A percentile compares a stretch with the other conserved stretches of the same genome.
These are phyloP conservation scores for Fragaria nilgerrensis DNA, from an alignment of 306 rosid species.

Conservation along the genomic window DNA sequence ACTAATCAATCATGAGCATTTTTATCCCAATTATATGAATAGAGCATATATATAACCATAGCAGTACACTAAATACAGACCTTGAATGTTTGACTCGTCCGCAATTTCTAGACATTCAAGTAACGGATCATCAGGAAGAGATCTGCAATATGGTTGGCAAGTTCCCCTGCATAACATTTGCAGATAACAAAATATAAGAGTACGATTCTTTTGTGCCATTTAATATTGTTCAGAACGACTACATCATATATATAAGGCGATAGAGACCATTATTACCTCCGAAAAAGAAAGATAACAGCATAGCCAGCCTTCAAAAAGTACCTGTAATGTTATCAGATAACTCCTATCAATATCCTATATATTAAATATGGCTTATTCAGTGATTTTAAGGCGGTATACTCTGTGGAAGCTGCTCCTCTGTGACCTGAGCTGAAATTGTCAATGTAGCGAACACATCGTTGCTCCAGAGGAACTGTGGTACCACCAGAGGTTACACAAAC, in stretches of 20 bases:
- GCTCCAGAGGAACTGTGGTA: constrained; percentile 94
- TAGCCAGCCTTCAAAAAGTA: constrained; percentile 87
- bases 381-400: constrained; percentile 46
- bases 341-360: background rate
- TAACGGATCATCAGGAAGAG: constrained; percentile 90
- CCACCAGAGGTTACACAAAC: constrained; percentile 97
- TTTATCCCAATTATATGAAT: background rate
- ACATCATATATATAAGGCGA: background rate
- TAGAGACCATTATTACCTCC: constrained; percentile 47
- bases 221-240: background rate
- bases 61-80: constrained; percentile 30
- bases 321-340: constrained; percentile 45
- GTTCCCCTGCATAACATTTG: constrained; percentile 60
- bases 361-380: background rate
- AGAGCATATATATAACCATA: background rate
- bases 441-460: constrained; percentile 77
- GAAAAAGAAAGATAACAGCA: constrained; percentile 77
- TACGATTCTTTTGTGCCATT: background rate
- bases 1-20: background rate
- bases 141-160: constrained; percentile 82
- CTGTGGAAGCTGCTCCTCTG: constrained; percentile 96
- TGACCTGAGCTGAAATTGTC: constrained; percentile 99
- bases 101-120: constrained; percentile 69
- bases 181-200: constrained; percentile 4
- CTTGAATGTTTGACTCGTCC: constrained; percentile 51